Evolutionary conservation across 176 grass and related monocot genomes (phyloP), one percentile per base, ranked within the genome.

Genomic region (Avena eriantha): DNA sequence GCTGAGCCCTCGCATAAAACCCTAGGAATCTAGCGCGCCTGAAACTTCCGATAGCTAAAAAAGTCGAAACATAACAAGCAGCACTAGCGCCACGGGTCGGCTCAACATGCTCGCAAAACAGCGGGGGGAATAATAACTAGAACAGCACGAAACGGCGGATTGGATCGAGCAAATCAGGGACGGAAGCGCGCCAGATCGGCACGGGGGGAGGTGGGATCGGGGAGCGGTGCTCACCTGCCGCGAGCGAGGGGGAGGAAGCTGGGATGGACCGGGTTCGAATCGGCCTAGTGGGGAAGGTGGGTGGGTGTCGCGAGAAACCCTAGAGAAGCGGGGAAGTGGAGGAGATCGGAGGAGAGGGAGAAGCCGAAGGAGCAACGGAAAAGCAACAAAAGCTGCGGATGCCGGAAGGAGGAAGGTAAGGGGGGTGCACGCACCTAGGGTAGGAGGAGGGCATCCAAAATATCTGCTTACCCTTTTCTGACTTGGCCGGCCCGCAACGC

Each of bases 261-360:
- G 23, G 23, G 59, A 10, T 18, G 50, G 23, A 24, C 0, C 14
- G 75, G 76, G 58, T 10, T 19, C 35, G 36, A 48, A 19, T 60
- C 75, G 49, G 61, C 49, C 14, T 29, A 8, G 14, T 19, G 53
- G n/a, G 57, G 79, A 3, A 1, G 70, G 69, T 41, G 69, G 43
- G 71, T 7, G 69, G 39, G 36, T 23, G 54, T 64, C 45, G 72
- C 7, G 76, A 86, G 84, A 71, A 86, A 80, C 84, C 84, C 81
- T 72, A 64, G 65, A 51, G 53, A 88, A 79, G 54, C 45, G 51
- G 36, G 23, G 12, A 1, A 33, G 74, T 33, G 3, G 15, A 17
- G 80, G 57, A 80, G 74, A 69, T 4, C 46, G 77, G 54, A 46
- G 69, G 57, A 12, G 39, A 39, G 36, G 36, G 36, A 66, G 65